Base-by-base conservation (phyloP, 106 monocot species). In the Dioscorea zingiberensis region DNA sequence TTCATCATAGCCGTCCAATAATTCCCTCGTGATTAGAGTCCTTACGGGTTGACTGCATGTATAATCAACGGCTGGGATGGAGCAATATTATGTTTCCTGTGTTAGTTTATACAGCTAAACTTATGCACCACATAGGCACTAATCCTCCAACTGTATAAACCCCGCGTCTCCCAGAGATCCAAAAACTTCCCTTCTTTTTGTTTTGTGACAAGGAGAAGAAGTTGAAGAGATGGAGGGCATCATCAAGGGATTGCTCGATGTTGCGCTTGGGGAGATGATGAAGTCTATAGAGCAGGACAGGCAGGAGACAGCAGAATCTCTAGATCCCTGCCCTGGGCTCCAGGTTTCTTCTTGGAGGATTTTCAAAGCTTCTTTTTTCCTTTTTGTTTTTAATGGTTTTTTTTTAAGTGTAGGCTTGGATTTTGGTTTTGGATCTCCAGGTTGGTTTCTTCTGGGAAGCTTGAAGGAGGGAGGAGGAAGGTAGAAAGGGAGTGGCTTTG, bases 281-380 rank as follows among this genome's bases (percentile, higher is more conserved):
- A 63, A 21, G n/a, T 47, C 19, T 25, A 13, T n/a, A n/a, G n/a
- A 66, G 60, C 7, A 27, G n/a, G n/a, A n/a, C n/a, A n/a, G n/a
- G n/a, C n/a, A n/a, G 12, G 72, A 77, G 15, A n/a, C 59, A 73
- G 70, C 63, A n/a, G 67, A 23, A n/a, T n/a, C n/a, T 81, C 85
- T 8, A 79, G 92, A 73, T 87, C 87, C 63, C n/a, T n/a, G n/a
- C 77, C 87, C 28, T 93, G 92, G 92, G 87, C 92, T 21, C n/a
- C 80, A 92, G 66, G 91, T 91, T 15, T 45, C 19, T 25, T 21
- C 54, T 27, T 17, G 18, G 22, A n/a, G n/a, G n/a, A n/a, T n/a
- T 28, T 54, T 62, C 26, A 13, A n/a, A n/a, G n/a, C 15, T 47
- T 27, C 16, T 7, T 25, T 64, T 14, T 49, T 55, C 27, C 25